Conservation (phyloP, 2,329 filamentous ascomycete species). For the Neurospora sp. region DNA sequence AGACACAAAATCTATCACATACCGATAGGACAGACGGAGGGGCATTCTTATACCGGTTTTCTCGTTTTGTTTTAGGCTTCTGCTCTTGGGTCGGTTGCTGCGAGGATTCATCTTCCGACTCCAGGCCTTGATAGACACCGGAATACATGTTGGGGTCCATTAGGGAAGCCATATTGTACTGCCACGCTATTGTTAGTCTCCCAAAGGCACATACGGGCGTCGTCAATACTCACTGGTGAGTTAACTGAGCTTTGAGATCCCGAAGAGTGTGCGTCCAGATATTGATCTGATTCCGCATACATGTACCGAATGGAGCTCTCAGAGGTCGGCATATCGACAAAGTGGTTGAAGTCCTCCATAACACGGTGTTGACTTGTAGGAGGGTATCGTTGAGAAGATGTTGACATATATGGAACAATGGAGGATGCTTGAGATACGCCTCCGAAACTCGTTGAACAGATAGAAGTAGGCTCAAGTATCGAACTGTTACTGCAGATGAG, state of each 20-base stretch:
- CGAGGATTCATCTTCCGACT: constrained; percentile 19
- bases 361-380: constrained; percentile 2
- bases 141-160: constrained; percentile 18
- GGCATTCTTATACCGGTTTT: constrained; percentile 44
- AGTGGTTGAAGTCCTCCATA: constrained; percentile 24
- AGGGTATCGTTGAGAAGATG: constrained; percentile 2
- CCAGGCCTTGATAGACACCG: constrained; percentile 25
- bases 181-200: constrained; percentile 4
- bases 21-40: constrained; percentile 39
- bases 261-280: constrained; percentile 25
- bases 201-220: not conserved
- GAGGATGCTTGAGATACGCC: not conserved
- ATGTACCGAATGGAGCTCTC: constrained; percentile 23
- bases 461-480: not conserved
- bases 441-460: not conserved
- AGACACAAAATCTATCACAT: constrained; percentile 17
- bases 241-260: constrained; percentile 28
- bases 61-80: constrained; percentile 38
- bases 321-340: constrained; percentile 25
- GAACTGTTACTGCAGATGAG: not conserved
- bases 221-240: constrained; percentile 23
- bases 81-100: constrained; percentile 15
- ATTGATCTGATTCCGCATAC: constrained; percentile 27
- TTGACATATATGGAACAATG: not conserved
- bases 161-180: constrained; percentile 25